A percentile compares a stretch with the other conserved stretches of the same genome.
phyloP scores from a whole-genome alignment of 306 rosid species.

The Fragaria vesca region DNA sequence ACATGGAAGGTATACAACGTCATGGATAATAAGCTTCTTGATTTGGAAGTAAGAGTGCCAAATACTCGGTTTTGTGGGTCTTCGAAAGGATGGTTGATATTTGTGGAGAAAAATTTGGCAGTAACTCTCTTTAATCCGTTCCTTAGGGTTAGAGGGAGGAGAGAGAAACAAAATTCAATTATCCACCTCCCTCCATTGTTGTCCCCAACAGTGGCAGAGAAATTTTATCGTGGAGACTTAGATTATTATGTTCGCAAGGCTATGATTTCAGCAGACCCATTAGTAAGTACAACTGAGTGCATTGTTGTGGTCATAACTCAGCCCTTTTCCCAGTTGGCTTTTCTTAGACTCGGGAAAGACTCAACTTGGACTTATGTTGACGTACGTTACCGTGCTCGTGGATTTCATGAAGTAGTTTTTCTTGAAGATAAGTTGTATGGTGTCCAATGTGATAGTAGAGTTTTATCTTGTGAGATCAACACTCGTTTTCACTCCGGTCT shows the following conservation, averaged over 20 bases:
- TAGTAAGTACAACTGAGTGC: neutral
- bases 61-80: neutral
- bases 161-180: neutral
- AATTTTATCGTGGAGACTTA: too few species aligned
- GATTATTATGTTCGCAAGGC: neutral
- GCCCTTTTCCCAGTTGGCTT: neutral
- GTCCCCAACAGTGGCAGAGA: too few species aligned
- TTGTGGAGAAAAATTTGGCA: neutral
- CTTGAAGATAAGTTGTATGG: neutral
- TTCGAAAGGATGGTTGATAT: slow-evolving; percentile 8
- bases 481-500: neutral
- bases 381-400: neutral
- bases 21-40: neutral
- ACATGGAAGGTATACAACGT: neutral
- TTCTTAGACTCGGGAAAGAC: neutral
- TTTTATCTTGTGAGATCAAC: neutral
- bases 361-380: neutral
- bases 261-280: neutral
- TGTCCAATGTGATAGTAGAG: neutral
- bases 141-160: neutral
- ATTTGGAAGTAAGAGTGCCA: neutral
- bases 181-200: too few species aligned
- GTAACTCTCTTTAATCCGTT: too few species aligned
- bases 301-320: neutral
- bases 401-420: neutral